A percentile compares a stretch with the other conserved stretches of the same genome.
phyloP scores from a whole-genome alignment of 805 yeast species.

The Ogataea methylovora region DNA sequence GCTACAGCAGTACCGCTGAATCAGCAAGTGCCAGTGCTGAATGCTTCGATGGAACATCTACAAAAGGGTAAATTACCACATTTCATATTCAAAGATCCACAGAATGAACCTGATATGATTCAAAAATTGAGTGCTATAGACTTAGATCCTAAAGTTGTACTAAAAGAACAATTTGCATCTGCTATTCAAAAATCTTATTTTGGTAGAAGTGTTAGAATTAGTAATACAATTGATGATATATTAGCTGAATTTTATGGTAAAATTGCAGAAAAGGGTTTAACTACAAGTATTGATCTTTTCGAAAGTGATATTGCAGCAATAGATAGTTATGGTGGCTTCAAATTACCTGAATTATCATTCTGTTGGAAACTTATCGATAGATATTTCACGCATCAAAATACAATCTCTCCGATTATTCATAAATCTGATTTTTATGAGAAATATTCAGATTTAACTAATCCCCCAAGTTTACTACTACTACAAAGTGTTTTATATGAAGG shows the following conservation, averaged over 20 bases:
- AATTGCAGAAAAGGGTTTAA: conserved; percentile 1
- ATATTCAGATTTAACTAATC: conserved; percentile 48
- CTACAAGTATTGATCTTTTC: conserved; percentile 13
- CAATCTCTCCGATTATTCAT: conserved; percentile 62
- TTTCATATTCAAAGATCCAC: conserved; percentile 14
- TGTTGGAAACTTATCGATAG: conserved; percentile 54
- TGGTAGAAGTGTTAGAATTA: conserved; percentile 27
- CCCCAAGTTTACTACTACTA: conserved; percentile 53
- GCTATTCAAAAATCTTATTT: conserved; percentile 18
- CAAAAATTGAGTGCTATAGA: conserved; percentile 15
- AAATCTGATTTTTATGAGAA: conserved; percentile 50
- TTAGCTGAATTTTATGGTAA: conserved; percentile 16
- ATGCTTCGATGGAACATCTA: too few relatives aligned
- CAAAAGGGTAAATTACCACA: too few relatives aligned
- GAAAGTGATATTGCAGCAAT: conserved; percentile 53
- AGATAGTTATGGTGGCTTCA: conserved; percentile 61
- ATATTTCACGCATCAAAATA: conserved; percentile 62
- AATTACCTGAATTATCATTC: conserved; percentile 55
- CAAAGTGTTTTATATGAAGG: conserved; percentile 65
- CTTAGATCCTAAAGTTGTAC: conserved; percentile 14
- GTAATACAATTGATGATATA: conserved; percentile 21
- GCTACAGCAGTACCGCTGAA: too few relatives aligned
- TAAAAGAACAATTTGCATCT: conserved; percentile 11
- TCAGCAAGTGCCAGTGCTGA: too few relatives aligned
- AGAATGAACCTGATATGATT: conserved; percentile 8